Evolutionary conservation across 345 rosid species (phyloP).

Genomic region (Bruguiera sexangula): DNA sequence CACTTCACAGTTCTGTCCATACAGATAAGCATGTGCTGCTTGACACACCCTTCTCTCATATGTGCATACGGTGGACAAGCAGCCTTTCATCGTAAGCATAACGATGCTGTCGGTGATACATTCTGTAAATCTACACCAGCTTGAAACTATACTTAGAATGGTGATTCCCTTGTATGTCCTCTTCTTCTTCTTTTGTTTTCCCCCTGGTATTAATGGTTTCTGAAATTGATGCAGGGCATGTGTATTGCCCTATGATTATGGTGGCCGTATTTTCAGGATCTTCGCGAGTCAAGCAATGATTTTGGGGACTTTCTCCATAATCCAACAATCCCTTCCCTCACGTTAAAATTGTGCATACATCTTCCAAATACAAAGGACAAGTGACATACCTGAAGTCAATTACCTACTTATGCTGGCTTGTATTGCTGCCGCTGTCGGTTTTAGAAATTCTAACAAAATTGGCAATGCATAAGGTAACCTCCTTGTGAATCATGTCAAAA

Average conservation of each 20-base stretch:
- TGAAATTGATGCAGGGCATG: conserved; percentile 17
- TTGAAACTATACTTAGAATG: not conserved
- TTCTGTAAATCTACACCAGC: conserved; percentile 40
- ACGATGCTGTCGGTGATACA: conserved; percentile 14
- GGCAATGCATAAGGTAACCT: conserved; percentile 61
- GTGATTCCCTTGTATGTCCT: not conserved
- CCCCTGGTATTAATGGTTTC: not conserved
- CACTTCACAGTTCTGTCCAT: conserved; percentile 29
- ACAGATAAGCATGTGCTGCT: conserved; percentile 27
- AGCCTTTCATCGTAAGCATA: conserved; percentile 36
- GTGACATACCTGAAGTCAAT: conserved; percentile 57
- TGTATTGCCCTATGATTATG: conserved; percentile 54
- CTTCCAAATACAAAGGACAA: conserved; percentile 47
- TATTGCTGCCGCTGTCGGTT: conserved; percentile 38
- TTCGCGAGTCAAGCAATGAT: conserved; percentile 62
- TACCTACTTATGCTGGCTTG: conserved; percentile 55
- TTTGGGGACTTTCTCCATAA: conserved; percentile 53
- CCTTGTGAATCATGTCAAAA: not conserved
- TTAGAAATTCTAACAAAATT: conserved; percentile 39
- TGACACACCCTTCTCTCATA: conserved; percentile 24
- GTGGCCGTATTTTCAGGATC: conserved; percentile 39
- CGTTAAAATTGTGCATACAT: conserved; percentile 57
- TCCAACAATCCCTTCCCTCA: conserved; percentile 63
- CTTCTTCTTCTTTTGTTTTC: not conserved
- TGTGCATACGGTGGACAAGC: conserved; percentile 36